Evolutionary conservation across 345 rosid species (phyloP).

Genomic region (Lenwebbia sp.): DNA sequence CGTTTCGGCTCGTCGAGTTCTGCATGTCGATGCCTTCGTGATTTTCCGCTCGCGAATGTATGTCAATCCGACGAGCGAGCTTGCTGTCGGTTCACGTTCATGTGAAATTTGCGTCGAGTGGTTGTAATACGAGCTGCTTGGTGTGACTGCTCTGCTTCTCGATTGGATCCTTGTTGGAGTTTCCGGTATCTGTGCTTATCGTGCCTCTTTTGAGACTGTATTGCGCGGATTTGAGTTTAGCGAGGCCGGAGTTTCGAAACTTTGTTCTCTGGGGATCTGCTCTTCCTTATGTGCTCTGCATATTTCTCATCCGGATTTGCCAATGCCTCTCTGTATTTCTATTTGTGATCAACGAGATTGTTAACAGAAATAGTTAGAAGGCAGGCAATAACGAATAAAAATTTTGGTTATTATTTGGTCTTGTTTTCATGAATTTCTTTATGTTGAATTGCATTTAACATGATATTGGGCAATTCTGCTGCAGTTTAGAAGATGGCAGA

Average conservation of each 20-base stretch:
- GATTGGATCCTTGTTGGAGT: not conserved
- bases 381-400: not conserved
- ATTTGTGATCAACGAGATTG: not conserved
- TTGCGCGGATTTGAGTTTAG: not conserved
- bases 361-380: not conserved
- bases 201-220: not conserved
- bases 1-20: not conserved
- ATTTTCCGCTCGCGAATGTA: not conserved
- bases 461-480: not conserved
- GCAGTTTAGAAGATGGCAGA: constrained; percentile 50
- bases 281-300: not conserved
- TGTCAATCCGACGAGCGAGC: not conserved
- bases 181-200: not conserved
- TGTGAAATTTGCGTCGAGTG: not conserved
- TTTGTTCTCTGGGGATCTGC: not conserved
- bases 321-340: not conserved
- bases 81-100: not conserved
- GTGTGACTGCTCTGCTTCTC: not conserved
- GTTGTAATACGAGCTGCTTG: not conserved
- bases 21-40: not conserved
- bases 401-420: not conserved
- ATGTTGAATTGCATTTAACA: not conserved
- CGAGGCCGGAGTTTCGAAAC: not conserved
- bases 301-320: not conserved
- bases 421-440: not conserved